A percentile compares a stretch with the other conserved stretches of the same genome.
These are phyloP conservation scores for Quercus cerris DNA, from an alignment of 306 rosid species.

Conservation along the genomic window DNA sequence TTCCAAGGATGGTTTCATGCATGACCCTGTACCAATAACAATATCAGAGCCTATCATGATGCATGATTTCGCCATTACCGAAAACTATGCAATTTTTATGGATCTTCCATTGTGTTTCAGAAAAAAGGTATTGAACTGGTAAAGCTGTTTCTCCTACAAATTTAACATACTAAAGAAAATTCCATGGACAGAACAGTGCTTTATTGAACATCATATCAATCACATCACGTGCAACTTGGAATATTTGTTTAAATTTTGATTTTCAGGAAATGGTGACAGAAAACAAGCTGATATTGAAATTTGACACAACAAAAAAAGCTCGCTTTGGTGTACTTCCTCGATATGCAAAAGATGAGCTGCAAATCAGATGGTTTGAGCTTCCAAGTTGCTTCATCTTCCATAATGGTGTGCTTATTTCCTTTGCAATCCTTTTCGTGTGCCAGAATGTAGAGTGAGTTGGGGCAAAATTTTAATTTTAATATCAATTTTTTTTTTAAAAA, in stretches of 20 bases:
- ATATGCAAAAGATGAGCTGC: slow-evolving; percentile 78
- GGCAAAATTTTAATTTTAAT: neutral
- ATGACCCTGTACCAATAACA: slow-evolving; percentile 92
- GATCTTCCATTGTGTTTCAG: slow-evolving; percentile 82
- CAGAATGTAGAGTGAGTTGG: neutral
- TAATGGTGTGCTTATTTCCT: slow-evolving; percentile 49
- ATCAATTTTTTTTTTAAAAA: rapidly evolving
- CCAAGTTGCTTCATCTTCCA: slow-evolving; percentile 98
- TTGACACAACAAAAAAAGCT: slow-evolving; percentile 80
- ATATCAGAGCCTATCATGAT: slow-evolving; percentile 84
- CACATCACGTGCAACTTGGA: slow-evolving; percentile 6
- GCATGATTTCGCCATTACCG: slow-evolving; percentile 97
- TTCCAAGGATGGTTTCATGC: slow-evolving; percentile 87
- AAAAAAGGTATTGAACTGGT: slow-evolving; percentile 64
- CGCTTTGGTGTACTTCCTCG: slow-evolving; percentile 95
- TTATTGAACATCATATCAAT: slow-evolving; percentile 4
- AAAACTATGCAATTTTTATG: slow-evolving; percentile 83
- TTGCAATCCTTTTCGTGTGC: neutral
- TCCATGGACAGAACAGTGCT: neutral
- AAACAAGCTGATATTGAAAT: slow-evolving; percentile 67
- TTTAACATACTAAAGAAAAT: neutral
- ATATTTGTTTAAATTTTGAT: slow-evolving; percentile 13
- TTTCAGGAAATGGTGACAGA: slow-evolving; percentile 98
- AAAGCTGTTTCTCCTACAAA: slow-evolving; percentile 1
- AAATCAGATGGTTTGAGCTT: slow-evolving; percentile 90